A percentile compares a stretch with the other conserved stretches of the same genome.
Evolutionary conservation across 352 stramenopile genomes (phyloP).

Genomic region (Pythium phragmiticola): DNA sequence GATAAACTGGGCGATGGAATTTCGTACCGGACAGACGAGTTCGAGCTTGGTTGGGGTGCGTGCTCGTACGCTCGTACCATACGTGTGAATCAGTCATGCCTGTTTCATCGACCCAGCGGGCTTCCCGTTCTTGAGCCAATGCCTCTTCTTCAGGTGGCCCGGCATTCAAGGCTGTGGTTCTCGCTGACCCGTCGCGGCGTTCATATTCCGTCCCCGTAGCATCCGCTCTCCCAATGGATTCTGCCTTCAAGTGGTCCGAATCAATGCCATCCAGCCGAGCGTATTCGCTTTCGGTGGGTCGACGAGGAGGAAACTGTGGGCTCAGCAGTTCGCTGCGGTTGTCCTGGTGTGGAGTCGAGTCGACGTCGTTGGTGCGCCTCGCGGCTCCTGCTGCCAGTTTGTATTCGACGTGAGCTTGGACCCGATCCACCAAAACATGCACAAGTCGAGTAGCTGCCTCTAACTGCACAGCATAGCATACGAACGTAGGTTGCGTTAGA

Average conservation of each 20-base stretch:
- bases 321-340: not conserved
- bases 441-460: slow-evolving; percentile 47
- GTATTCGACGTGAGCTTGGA: slow-evolving; percentile 53
- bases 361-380: not conserved
- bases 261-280: not conserved
- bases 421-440: slow-evolving; percentile 40
- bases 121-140: not conserved
- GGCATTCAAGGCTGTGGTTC: not conserved
- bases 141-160: not conserved
- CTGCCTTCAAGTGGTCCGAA: slow-evolving; percentile 3
- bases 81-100: not conserved
- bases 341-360: not conserved
- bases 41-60: not conserved
- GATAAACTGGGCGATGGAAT: slow-evolving; percentile 15
- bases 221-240: not conserved
- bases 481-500: not conserved
- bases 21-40: not conserved
- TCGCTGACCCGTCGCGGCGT: not conserved
- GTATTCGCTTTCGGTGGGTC: not conserved
- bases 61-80: not conserved
- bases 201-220: not conserved
- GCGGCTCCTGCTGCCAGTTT: slow-evolving; percentile 23
- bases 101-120: not conserved
- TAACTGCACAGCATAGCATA: slow-evolving; percentile 23
- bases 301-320: not conserved